Percentiles rank a stretch among this genome's conserved stretches.
Evolutionary conservation across 192 early-diverging fungal genomes (phyloP).

Genomic region (Entomortierella lignicola): DNA sequence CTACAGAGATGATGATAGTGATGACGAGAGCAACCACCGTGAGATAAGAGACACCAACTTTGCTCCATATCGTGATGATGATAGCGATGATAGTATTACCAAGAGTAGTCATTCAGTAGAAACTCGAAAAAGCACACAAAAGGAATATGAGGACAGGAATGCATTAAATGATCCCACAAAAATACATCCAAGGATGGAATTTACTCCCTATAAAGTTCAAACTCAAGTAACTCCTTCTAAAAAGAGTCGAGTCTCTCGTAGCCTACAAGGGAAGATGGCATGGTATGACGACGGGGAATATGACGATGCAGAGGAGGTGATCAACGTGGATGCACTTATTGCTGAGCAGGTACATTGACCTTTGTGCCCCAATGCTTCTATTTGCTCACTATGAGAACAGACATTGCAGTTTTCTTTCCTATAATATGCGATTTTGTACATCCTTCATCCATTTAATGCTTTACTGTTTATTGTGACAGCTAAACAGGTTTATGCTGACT

Average conservation of each 20-base stretch:
- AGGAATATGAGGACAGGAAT: background rate
- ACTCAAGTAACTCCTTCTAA: background rate
- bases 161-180: background rate
- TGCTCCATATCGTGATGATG: slow-evolving; percentile 13
- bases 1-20: slow-evolving; percentile 12
- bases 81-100: slow-evolving; percentile 1
- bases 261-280: slow-evolving; percentile 23
- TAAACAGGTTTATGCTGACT: background rate
- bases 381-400: background rate
- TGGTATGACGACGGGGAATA: slow-evolving; percentile 20
- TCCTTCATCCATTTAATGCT: slow-evolving; percentile 1
- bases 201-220: slow-evolving; percentile 5
- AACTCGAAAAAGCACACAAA: too few species aligned
- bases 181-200: slow-evolving; percentile 10
- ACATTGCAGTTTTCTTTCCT: background rate
- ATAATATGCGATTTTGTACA: background rate
- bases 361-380: background rate
- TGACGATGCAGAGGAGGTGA: slow-evolving; percentile 36
- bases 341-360: slow-evolving; percentile 31
- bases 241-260: slow-evolving; percentile 20
- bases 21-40: background rate
- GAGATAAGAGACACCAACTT: slow-evolving; percentile 10
- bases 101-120: background rate
- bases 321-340: slow-evolving; percentile 43
- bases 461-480: background rate